Evolutionary conservation across 768 basidiomycete genomes (phyloP), one percentile per base, ranked within the genome.

Genomic region (Cyathus striatus): DNA sequence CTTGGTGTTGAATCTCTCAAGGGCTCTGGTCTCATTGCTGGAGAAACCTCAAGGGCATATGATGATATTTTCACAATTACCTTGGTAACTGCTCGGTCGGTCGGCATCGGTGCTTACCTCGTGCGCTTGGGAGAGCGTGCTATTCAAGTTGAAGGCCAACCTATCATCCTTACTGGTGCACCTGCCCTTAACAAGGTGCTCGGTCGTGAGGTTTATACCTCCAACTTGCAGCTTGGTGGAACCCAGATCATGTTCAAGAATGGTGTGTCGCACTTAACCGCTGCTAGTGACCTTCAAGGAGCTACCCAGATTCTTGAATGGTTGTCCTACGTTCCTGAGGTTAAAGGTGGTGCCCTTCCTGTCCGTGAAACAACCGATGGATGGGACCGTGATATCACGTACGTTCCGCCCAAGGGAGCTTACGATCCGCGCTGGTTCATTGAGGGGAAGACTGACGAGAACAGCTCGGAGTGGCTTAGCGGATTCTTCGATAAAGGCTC

Each of bases 191-290:
- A 98, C 78, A 98, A 99, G 68, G 96, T 99, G 4, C 82, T 99
- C 33, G 96, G 96, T 48, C 88, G 96, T 38, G 96, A 98, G 63
- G 96, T 99, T 36, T 98, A 99, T 63, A 97, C 96, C 6, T 96
- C 93, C 42, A 98, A 98, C 64, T 65, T 99, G 53, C 96, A 98
- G 63, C 88, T 99, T 46, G 96, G 96, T 49, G 96, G 96, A 42
- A 98, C 96, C n/a, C 96, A 99, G 59, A 98, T 99, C 73, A 98
- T 99, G 96, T 89, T 92, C 81, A 97, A 97, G 81, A 99, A 99
- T 59, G 96, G 96, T 66, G 90, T 98, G 43, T 96, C 95, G 4
- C 96, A 99, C 61, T 70, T 98, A 45, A 94, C 91, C 3, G 94
- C 96, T 24, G 80, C 80, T 54, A 97, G 92, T 60, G 96, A 99